Conservation (phyloP, 2,329 filamentous ascomycete genomes). For the Chalaropsis ovoidea region DNA sequence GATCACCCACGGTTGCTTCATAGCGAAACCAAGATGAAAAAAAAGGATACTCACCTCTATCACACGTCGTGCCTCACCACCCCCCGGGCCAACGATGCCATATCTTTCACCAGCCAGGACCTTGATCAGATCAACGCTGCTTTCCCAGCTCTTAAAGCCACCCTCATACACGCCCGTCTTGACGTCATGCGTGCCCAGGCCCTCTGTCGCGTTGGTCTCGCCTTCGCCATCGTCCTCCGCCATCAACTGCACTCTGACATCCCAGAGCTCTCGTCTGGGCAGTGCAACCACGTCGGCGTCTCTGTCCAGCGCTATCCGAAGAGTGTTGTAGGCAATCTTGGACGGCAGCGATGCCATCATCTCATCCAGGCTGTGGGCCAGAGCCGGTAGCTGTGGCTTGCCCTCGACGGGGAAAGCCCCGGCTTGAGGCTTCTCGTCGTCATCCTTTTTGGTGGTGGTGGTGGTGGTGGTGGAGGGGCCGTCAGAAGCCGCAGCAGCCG, state of each 20-base stretch:
- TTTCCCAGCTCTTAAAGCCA: constrained; percentile 85
- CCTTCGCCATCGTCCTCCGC: constrained; percentile 49
- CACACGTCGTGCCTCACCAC: constrained; percentile 35
- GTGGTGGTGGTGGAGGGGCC: constrained; percentile 23
- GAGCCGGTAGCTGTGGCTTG: constrained; percentile 48
- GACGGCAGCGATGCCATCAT: constrained; percentile 56
- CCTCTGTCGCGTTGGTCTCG: constrained; percentile 31
- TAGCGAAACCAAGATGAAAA: neutral
- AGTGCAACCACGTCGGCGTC: constrained; percentile 39
- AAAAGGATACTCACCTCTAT: constrained; percentile 42
- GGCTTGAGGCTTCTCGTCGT: constrained; percentile 30
- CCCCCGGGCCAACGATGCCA: constrained; percentile 30
- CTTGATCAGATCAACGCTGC: constrained; percentile 67
- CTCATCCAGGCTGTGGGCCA: constrained; percentile 40
- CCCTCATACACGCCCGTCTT: constrained; percentile 76
- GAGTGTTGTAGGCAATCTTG: constrained; percentile 58
- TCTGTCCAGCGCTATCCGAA: constrained; percentile 44
- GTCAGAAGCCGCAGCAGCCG: neutral
- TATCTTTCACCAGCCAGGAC: constrained; percentile 43
- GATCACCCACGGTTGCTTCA: neutral
- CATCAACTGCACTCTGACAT: constrained; percentile 72
- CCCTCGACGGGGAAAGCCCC: constrained; percentile 52
- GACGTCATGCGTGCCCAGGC: constrained; percentile 60
- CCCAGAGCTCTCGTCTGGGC: constrained; percentile 69
- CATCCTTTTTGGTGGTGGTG: constrained; percentile 23